These are phyloP conservation scores for Tulasnella sp. DNA, from an alignment of 768 basidiomycete species.

Conservation along the genomic window DNA sequence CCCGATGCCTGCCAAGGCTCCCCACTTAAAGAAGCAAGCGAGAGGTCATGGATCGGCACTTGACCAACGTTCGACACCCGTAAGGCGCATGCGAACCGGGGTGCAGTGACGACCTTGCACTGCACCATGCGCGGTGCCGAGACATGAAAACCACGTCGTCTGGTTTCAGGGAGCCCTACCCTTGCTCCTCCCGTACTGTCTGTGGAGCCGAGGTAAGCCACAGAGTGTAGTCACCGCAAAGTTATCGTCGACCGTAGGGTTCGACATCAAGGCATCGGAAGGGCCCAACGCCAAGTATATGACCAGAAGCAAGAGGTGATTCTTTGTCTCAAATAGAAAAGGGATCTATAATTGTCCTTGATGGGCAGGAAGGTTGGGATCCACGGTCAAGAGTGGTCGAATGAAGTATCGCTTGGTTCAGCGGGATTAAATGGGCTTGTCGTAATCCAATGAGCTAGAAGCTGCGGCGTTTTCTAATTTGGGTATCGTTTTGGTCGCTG, in stretches of 20 bases:
- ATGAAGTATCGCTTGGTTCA: not conserved
- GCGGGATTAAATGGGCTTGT: too few relatives aligned
- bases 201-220: not conserved
- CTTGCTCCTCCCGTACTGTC: too few relatives aligned
- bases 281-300: not conserved
- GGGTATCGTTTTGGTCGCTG: too few relatives aligned
- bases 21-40: too few relatives aligned
- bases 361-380: not conserved
- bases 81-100: too few relatives aligned
- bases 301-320: not conserved
- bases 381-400: not conserved
- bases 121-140: too few relatives aligned
- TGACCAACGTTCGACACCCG: too few relatives aligned
- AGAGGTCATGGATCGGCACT: too few relatives aligned
- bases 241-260: not conserved
- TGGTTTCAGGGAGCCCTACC: not conserved
- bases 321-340: not conserved
- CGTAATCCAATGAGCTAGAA: too few relatives aligned
- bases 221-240: not conserved
- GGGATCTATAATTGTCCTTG: not conserved
- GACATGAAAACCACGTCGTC: not conserved
- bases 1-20: too few relatives aligned
- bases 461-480: too few relatives aligned
- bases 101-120: too few relatives aligned
- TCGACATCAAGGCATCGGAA: not conserved